phyloP scores from a whole-genome alignment of 768 basidiomycete species.

The Russula olivacea region DNA sequence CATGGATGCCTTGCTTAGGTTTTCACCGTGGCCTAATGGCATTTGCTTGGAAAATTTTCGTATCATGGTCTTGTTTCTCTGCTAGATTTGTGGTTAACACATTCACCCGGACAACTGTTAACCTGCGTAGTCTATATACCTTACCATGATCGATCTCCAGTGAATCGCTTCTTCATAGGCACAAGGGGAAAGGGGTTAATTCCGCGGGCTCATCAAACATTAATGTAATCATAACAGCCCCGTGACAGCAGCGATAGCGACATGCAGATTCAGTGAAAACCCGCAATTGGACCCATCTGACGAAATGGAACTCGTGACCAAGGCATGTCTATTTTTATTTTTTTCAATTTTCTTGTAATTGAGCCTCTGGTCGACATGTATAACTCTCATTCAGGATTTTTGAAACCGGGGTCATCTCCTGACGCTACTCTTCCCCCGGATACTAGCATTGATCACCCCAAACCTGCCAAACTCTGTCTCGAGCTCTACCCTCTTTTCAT shows the following conservation, averaged over 20 bases:
- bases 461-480: background rate
- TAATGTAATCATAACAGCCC: background rate
- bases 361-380: background rate
- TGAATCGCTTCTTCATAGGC: background rate
- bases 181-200: background rate
- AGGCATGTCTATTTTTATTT: constrained; percentile 28
- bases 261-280: background rate
- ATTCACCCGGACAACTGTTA: background rate
- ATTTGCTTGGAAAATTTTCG: background rate
- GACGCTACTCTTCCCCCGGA: background rate
- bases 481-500: background rate
- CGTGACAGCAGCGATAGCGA: constrained; percentile 31
- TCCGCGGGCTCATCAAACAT: background rate
- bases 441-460: background rate
- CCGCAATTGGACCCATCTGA: background rate
- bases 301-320: constrained; percentile 22
- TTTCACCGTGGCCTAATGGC: background rate
- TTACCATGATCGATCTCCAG: background rate
- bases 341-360: constrained; percentile 18
- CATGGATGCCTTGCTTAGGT: background rate
- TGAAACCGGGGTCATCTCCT: background rate
- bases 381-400: background rate
- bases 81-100: background rate
- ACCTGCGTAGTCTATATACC: background rate
- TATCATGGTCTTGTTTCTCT: background rate